phyloP scores from a whole-genome alignment of 257 asterid genomes.

The Primulina huaijiensis region DNA sequence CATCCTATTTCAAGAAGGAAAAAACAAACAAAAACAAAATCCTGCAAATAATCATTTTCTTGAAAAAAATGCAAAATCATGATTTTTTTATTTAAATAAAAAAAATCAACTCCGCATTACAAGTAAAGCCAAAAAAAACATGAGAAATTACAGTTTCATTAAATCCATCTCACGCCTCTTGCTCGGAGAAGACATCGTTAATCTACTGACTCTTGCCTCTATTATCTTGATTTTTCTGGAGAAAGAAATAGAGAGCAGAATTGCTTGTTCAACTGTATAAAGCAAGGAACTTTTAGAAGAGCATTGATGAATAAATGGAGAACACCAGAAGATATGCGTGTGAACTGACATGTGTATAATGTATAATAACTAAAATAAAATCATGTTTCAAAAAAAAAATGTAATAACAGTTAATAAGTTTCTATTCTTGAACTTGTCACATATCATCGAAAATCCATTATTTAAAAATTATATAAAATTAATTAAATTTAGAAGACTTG shows the following conservation, averaged over 20 bases:
- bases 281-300: conserved; percentile 16
- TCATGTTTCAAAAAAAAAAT: too few species aligned
- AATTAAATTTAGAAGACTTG: too few species aligned
- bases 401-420: too few species aligned
- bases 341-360: not conserved
- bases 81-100: conserved; percentile 7
- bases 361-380: too few species aligned
- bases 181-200: conserved; percentile 93
- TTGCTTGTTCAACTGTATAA: conserved; percentile 24
- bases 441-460: too few species aligned
- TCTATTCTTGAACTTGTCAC: too few species aligned
- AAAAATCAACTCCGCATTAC: conserved; percentile 2
- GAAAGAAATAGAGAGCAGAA: conserved; percentile 18
- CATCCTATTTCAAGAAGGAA: conserved; percentile 56
- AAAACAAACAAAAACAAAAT: not conserved
- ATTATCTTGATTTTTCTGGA: conserved; percentile 2
- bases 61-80: conserved; percentile 1
- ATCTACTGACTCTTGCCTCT: conserved; percentile 7
- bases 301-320: conserved; percentile 25
- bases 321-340: conserved; percentile 24
- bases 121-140: conserved; percentile 18
- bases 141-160: conserved; percentile 59
- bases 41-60: not conserved
- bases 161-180: conserved; percentile 98
- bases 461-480: too few species aligned